Base-by-base conservation (phyloP, 306 rosid species). In the Abrus pulchellus region DNA sequence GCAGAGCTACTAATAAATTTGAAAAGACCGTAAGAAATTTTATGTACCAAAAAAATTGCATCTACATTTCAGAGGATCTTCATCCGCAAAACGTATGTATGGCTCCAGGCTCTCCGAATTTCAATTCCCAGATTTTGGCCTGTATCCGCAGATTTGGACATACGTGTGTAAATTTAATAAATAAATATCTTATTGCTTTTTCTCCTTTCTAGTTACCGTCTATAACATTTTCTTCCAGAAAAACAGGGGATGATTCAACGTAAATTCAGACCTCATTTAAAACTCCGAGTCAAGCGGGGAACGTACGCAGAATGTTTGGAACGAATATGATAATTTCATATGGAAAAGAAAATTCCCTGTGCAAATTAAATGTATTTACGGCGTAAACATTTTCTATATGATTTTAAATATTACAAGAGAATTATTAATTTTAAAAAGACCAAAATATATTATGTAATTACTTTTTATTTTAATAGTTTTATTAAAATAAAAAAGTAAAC, bases 261-360 rank as follows among this genome's bases (percentile, higher is more conserved):
- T 41, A 65, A 65, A 41, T 65, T 29, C 34, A 40, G 52, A 65
- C 33, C 52, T 6, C 52, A 14, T 20, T 49, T 65, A 45, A 65
- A 14, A 3, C 49, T 36, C 50, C 71, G 40, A 9, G 52, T 65
- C 71, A 40, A 40, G 32, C 71, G 13, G 71, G 71, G 33, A 65
- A 20, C 33, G 52, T n/a, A 65, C 52, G 13, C 71, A 41, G 50
- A 65, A 65, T 40, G 50, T 14, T 40, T 2, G 14, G n/a, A 43
- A 20, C 2, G 53, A 64, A 64, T 38, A 64, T 13, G 50, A 64
- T 66, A 3, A 43, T 66, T 43, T 20, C 53, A 41, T 41, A 41
- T 40, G 11, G 13, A 13, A 2, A 32, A 32, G 28, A 33, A 63
- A 63, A 13, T 13, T 5, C 0, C 20, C 20, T 20, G 20, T 20